Conservation (phyloP, 257 asterid genomes). For the Verbena officinalis region DNA sequence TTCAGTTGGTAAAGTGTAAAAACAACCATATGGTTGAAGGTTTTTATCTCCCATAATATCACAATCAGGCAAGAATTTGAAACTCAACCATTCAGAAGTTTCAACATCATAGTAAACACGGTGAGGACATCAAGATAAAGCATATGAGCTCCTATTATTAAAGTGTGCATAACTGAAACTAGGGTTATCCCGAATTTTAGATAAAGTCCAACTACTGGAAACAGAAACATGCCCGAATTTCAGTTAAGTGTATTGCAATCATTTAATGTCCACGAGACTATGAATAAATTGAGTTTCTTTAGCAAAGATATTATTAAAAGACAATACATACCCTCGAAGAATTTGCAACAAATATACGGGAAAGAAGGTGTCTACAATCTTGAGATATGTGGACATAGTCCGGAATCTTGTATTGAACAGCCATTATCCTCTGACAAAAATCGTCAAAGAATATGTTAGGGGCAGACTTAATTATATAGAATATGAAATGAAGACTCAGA, state of each 20-base stretch:
- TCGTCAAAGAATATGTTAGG: conserved; percentile 25
- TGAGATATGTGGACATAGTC: conserved; percentile 87
- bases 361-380: conserved; percentile 84
- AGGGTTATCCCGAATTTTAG: no score
- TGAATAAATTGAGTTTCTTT: not conserved
- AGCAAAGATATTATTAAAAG: conserved; percentile 9
- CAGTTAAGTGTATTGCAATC: not conserved
- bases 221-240: not conserved
- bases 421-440: conserved; percentile 73
- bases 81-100: no score
- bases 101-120: no score
- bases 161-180: no score
- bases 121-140: no score
- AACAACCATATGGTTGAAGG: no score
- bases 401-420: conserved; percentile 78
- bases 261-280: conserved; percentile 1
- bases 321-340: conserved; percentile 50
- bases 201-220: no score
- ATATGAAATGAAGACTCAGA: not conserved
- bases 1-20: no score
- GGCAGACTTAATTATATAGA: not conserved
- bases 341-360: conserved; percentile 77
- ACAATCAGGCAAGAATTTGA: not conserved
- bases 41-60: no score
- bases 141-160: no score